phyloP scores from a whole-genome alignment of 106 monocot genomes.

The Amphibolis antarctica region DNA sequence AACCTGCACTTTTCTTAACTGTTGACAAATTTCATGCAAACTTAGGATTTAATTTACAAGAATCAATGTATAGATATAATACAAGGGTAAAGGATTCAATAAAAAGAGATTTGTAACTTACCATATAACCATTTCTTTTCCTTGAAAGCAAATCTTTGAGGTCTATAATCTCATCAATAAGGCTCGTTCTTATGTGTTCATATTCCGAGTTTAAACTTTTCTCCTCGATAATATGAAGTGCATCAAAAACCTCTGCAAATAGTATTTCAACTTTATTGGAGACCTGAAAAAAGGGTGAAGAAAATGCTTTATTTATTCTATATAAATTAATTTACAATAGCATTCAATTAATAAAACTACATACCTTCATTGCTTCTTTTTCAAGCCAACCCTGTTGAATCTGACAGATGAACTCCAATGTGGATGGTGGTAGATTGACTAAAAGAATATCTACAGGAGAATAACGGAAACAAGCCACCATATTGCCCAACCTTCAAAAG shows the following conservation, averaged over 20 bases:
- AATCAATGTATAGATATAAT: neutral
- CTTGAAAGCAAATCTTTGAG: slow-evolving; percentile 43
- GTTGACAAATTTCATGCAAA: no score
- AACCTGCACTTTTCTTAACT: no score
- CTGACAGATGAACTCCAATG: slow-evolving; percentile 46
- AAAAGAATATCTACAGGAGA: slow-evolving; percentile 69
- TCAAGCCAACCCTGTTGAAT: slow-evolving; percentile 43
- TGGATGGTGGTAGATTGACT: slow-evolving; percentile 54
- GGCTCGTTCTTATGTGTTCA: slow-evolving; percentile 36
- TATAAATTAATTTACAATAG: slow-evolving; percentile 2
- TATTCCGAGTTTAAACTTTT: slow-evolving; percentile 24
- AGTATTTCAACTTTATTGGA: slow-evolving; percentile 31
- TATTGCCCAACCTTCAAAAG: slow-evolving; percentile 56
- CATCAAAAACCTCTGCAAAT: slow-evolving; percentile 41
- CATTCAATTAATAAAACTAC: neutral
- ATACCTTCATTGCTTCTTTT: slow-evolving; percentile 44
- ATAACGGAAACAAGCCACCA: slow-evolving; percentile 88
- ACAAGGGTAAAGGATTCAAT: neutral
- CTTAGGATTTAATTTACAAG: no score
- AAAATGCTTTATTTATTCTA: slow-evolving; percentile 1
- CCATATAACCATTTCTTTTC: slow-evolving; percentile 53
- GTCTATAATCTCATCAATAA: slow-evolving; percentile 34
- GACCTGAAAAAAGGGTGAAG: slow-evolving; percentile 29
- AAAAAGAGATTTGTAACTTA: slow-evolving; percentile 16
- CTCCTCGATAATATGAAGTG: slow-evolving; percentile 40